phyloP scores from a whole-genome alignment of 768 basidiomycete genomes.

The Tricholoma bakamatsutake region DNA sequence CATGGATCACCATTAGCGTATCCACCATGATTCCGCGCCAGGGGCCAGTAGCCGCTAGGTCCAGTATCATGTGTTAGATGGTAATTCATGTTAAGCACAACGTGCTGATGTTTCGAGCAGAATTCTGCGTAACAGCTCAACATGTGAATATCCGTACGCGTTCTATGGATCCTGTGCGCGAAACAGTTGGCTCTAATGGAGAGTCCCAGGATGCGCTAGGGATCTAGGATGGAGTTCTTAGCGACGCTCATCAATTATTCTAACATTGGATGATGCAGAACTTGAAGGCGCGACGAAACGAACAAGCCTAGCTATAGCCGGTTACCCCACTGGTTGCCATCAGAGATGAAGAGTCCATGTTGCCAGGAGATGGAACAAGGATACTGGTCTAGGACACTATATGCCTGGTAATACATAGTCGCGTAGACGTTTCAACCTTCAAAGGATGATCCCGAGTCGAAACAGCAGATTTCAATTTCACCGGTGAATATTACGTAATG shows the following conservation, averaged over 20 bases:
- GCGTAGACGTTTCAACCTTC: too few species aligned
- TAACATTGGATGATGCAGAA: too few species aligned
- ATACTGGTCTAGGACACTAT: too few species aligned
- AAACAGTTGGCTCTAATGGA: background rate
- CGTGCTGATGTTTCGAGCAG: background rate
- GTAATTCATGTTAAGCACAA: background rate
- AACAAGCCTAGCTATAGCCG: too few species aligned
- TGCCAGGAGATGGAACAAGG: background rate
- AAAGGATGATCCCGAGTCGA: too few species aligned
- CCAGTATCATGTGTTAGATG: slow-evolving; percentile 4
- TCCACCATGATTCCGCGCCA: background rate
- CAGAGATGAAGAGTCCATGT: background rate
- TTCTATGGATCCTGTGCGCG: background rate
- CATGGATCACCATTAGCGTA: slow-evolving; percentile 5
- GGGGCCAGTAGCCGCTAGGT: background rate
- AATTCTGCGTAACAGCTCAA: too few species aligned
- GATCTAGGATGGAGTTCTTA: background rate
- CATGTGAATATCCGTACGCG: too few species aligned
- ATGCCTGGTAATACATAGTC: too few species aligned
- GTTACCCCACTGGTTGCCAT: too few species aligned
- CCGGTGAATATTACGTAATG: too few species aligned
- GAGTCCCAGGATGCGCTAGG: background rate
- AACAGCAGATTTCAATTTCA: too few species aligned
- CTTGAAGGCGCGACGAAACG: background rate
- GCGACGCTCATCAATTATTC: background rate